Evolutionary conservation across 768 basidiomycete species (phyloP).

Genomic region (Mycena crocata): DNA sequence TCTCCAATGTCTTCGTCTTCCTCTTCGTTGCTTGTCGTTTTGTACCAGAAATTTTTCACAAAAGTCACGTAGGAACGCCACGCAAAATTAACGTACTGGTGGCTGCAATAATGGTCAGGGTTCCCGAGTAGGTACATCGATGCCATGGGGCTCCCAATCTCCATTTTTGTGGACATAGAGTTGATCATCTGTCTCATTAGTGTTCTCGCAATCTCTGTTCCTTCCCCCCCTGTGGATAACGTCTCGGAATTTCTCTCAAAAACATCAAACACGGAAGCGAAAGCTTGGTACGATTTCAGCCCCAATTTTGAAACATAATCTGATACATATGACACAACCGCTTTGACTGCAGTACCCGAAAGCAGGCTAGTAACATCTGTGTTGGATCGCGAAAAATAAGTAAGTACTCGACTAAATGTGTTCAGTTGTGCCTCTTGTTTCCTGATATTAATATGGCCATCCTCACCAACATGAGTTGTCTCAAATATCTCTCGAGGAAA

Average conservation of each 20-base stretch:
- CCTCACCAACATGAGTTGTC: constrained; percentile 34
- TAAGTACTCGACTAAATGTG: background rate
- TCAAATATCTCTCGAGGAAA: constrained; percentile 34
- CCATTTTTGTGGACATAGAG: too few species aligned
- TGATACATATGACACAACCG: constrained; percentile 3
- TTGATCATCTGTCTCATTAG: constrained; percentile 3
- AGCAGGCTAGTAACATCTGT: background rate
- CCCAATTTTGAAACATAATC: too few species aligned
- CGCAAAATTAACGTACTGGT: too few species aligned
- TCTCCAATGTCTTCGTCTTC: too few species aligned
- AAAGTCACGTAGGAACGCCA: too few species aligned
- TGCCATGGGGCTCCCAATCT: too few species aligned
- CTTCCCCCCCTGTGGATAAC: background rate
- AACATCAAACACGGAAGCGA: constrained; percentile 1
- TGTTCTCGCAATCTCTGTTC: constrained; percentile 28
- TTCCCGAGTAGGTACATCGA: too few species aligned
- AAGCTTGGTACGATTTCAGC: constrained; percentile 1
- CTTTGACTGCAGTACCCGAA: constrained; percentile 1
- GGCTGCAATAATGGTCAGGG: too few species aligned
- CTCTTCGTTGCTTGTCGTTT: too few species aligned
- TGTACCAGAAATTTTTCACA: too few species aligned
- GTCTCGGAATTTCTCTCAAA: constrained; percentile 34
- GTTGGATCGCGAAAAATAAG: background rate
- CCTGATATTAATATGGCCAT: constrained; percentile 18
- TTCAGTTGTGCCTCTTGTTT: background rate